Base-by-base conservation (phyloP, 352 stramenopile species). In the Globisporangium camurandrum region DNA sequence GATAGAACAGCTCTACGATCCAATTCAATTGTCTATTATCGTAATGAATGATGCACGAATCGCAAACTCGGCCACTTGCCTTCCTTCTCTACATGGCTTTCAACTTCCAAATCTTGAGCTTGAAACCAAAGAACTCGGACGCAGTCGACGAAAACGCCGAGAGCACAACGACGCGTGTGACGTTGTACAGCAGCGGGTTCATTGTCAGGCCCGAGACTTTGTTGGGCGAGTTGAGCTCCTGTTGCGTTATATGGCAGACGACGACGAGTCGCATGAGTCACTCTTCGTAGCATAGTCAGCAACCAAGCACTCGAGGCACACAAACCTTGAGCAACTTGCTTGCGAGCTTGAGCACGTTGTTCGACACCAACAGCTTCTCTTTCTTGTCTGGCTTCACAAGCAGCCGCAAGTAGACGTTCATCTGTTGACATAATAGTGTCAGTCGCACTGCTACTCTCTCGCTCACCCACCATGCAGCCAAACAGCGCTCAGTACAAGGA, bases 51-150 rank as follows among this genome's bases (percentile, higher is more conserved):
- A n/a, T n/a, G n/a, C n/a, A n/a, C n/a, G n/a, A n/a, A n/a, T n/a
- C n/a, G n/a, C n/a, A n/a, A n/a, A n/a, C n/a, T n/a, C n/a, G n/a
- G n/a, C n/a, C n/a, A n/a, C n/a, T n/a, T n/a, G n/a, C n/a, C n/a
- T n/a, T n/a, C n/a, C n/a, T n/a, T 11, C 23, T 43, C 60, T 83
- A 88, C 46, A 75, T 59, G 39, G 65, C 72, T 61, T 93, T 93
- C 51, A 96, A 76, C 62, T 96, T 95, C 71, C 85, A 91, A 14
- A 94, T 65, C 75, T 94, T 94, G 49, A 94, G 71, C 61, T 94
- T 96, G 61, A 96, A 96, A 58, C 86, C 86, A 52, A 96, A 92
- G 47, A 93, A 88, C 60, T 96, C 86, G 16, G 80, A 94, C 40
- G 88, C 80, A 3, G 85, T 86, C 38, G 84, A 93, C 48, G 80